Percentiles rank a stretch among this genome's conserved stretches.
Evolutionary conservation across 108 stramenopile genomes (phyloP).

Genomic region (Cylindrotheca fusiformis): DNA sequence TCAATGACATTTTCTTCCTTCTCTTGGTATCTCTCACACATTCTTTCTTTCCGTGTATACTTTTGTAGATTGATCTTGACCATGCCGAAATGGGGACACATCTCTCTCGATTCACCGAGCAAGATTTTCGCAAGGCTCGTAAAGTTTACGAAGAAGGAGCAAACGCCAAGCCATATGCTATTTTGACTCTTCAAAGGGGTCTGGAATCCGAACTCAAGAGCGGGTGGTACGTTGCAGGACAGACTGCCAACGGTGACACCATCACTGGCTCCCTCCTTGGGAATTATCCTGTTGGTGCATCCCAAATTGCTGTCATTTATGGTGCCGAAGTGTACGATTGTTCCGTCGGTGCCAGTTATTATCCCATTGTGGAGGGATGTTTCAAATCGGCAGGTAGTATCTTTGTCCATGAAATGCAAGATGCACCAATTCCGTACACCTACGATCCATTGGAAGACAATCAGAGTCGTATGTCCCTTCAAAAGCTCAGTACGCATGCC

Average conservation of each 20-base stretch:
- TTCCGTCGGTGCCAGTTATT: slow-evolving; percentile 57
- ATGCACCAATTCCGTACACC: slow-evolving; percentile 22
- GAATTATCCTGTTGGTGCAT: slow-evolving; percentile 26
- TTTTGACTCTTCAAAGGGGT: slow-evolving; percentile 33
- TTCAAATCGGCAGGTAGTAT: slow-evolving; percentile 25
- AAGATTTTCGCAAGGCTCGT: slow-evolving; percentile 32
- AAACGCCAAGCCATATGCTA: slow-evolving; percentile 62
- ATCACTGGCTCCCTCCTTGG: slow-evolving; percentile 45
- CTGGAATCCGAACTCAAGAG: slow-evolving; percentile 25
- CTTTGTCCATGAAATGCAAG: neutral
- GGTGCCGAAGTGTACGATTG: slow-evolving; percentile 41
- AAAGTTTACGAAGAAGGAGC: slow-evolving; percentile 65
- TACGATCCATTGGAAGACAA: slow-evolving; percentile 48
- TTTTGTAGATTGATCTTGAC: slow-evolving; percentile 56
- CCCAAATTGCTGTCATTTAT: slow-evolving; percentile 51
- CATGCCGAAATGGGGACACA: slow-evolving; percentile 53
- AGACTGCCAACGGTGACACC: slow-evolving; percentile 25
- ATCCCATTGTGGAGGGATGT: slow-evolving; percentile 32
- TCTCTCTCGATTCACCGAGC: slow-evolving; percentile 23
- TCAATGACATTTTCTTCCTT: neutral
- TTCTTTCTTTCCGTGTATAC: neutral
- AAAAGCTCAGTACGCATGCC: slow-evolving; percentile 46
- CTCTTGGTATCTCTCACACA: neutral
- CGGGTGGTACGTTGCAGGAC: slow-evolving; percentile 35
- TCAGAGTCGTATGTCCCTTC: slow-evolving; percentile 53